A percentile compares a stretch with the other conserved stretches of the same genome.
These are phyloP conservation scores for Vinca major DNA, from an alignment of 305 asterid genomes.

Conservation along the genomic window DNA sequence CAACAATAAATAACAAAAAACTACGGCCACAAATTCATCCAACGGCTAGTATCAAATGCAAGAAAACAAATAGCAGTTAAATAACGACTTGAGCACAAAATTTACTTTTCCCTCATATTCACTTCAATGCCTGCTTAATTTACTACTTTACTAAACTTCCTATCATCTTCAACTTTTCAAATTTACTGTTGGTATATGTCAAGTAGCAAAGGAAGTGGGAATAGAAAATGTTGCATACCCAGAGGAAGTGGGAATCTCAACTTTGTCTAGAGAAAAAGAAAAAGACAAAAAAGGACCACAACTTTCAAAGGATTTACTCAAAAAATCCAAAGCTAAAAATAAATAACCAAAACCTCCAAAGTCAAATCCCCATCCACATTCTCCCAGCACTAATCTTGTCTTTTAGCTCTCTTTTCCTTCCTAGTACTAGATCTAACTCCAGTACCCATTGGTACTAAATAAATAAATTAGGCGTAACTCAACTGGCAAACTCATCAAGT, in stretches of 20 bases:
- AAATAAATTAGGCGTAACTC: no score
- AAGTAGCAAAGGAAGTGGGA: no score
- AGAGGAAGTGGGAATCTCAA: slow-evolving; percentile 20
- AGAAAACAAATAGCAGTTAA: neutral
- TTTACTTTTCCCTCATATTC: neutral
- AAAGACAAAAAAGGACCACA: slow-evolving; percentile 16
- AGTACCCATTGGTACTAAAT: slow-evolving; percentile 6
- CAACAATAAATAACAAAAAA: no score
- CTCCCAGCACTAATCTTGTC: slow-evolving; percentile 28
- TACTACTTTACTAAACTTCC: no score
- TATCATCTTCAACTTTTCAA: no score
- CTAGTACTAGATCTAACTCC: slow-evolving; percentile 6
- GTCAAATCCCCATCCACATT: slow-evolving; percentile 23
- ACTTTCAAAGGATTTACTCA: slow-evolving; percentile 16
- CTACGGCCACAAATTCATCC: no score
- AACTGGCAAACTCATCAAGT: no score
- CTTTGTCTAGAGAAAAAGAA: slow-evolving; percentile 20
- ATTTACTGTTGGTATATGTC: no score
- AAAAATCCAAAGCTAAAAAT: neutral
- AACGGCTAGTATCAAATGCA: no score
- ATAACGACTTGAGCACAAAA: neutral
- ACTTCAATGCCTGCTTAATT: neutral
- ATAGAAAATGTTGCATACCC: neutral
- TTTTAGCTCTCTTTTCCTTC: slow-evolving; percentile 12
- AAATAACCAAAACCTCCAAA: neutral